Evolutionary conservation across 768 basidiomycete genomes (phyloP), one percentile per base, ranked within the genome.

Genomic region (Boletellus sp.): DNA sequence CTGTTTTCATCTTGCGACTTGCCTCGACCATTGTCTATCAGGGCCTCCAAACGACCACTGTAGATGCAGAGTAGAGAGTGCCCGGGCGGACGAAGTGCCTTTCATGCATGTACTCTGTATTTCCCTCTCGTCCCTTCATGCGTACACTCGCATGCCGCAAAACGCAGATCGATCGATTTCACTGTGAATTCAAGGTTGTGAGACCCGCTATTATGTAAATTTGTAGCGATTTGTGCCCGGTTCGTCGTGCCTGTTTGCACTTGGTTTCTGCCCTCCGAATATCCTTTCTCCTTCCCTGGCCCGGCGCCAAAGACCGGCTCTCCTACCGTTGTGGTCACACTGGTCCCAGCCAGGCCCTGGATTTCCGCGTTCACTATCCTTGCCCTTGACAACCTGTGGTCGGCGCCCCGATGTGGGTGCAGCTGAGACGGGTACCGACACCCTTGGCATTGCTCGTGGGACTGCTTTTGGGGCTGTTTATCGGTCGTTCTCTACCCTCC

Each of bases 21-120:
- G 10, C 34, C 34, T 55, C 38, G 44, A 53, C 35, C 46, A 16
- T 43, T 2, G 43, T 22, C 26, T 35, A 36, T 51, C 61, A 94
- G 93, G 85, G 86, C 58, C 87, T 94, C 52, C 81, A 93, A 79
- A 94, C 90, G 45, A 75, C 78, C 37, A 80, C 84, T 53, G 84
- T 87, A 51, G 92, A 94, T 66, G 82, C 84, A 56, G 88, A 89
- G 80, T 91, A 79, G 72, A 42, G 40, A 48, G 47, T 26, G 35
- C 24, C 38, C 38, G 39, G 19, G 8, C 8, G 41, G 47, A 55
- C 63, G 48, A 45, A 28, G 51, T 50, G 39, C n/a, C 28, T 51
- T 47, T 28, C 31, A 35, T 39, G 36, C 51, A 41, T 63, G 53
- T 62, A 57, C 50, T 53, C 54, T 42, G 28, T 28, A 19, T 51